Evolutionary conservation across 768 basidiomycete species (phyloP).

Genomic region (Podaxis mareebaensis): DNA sequence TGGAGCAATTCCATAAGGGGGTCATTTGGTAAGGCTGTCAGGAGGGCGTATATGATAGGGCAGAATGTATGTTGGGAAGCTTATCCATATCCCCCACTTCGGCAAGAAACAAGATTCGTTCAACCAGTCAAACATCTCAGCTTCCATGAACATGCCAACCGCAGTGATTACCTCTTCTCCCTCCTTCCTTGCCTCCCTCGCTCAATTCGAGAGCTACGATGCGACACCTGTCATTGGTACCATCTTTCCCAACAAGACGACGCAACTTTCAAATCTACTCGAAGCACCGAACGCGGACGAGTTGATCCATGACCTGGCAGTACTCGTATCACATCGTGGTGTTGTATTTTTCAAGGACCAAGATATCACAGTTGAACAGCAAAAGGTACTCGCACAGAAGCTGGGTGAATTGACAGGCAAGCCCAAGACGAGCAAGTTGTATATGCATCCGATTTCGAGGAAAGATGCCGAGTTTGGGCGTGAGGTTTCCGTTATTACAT

Average conservation of each 20-base stretch:
- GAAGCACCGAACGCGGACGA: conserved; percentile 46
- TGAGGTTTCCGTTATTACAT: conserved; percentile 55
- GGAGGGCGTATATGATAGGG: no score
- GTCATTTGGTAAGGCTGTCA: no score
- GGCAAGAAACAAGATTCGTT: no score
- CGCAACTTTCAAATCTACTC: conserved; percentile 49
- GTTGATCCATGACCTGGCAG: conserved; percentile 53
- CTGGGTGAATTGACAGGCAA: conserved; percentile 44
- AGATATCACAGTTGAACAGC: conserved; percentile 47
- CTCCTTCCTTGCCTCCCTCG: conserved; percentile 36
- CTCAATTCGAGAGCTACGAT: conserved; percentile 34
- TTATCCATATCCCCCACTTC: background rate
- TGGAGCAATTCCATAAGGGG: no score
- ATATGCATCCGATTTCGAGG: conserved; percentile 58
- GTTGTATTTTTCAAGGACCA: conserved; percentile 69
- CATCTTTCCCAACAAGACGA: conserved; percentile 41
- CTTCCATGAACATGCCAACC: no score
- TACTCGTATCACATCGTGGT: conserved; percentile 53
- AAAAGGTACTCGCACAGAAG: conserved; percentile 46
- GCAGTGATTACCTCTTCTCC: background rate
- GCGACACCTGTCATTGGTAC: conserved; percentile 61
- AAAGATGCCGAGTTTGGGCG: conserved; percentile 48
- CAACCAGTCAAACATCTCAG: no score
- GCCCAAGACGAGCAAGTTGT: conserved; percentile 45
- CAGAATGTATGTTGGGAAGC: background rate